Percentiles rank a stretch among this genome's conserved stretches.
phyloP scores from a whole-genome alignment of 73 alveolate genomes.

The Breviolum minutum region DNA sequence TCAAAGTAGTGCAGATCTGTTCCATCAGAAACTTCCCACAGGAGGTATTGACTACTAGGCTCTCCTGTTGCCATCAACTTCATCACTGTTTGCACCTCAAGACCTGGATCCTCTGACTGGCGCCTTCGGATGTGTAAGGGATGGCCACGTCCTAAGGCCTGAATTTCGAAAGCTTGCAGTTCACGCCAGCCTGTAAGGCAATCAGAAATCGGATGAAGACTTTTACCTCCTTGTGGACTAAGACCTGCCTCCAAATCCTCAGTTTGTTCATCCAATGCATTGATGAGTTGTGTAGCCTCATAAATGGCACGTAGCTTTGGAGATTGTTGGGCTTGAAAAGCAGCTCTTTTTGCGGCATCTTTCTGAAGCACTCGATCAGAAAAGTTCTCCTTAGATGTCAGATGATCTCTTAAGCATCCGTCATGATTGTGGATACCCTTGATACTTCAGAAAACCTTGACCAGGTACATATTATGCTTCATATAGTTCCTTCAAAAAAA shows the following conservation, averaged over 20 bases:
- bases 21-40: slow-evolving; percentile 25
- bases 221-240: neutral
- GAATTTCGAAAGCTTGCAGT: neutral
- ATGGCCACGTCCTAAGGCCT: neutral
- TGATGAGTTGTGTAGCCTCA: slow-evolving; percentile 41
- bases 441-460: too few species aligned
- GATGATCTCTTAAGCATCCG: neutral
- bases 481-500: too few species aligned
- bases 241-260: slow-evolving; percentile 44
- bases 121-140: neutral
- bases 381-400: slow-evolving; percentile 6
- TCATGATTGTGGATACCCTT: too few species aligned
- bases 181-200: slow-evolving; percentile 62
- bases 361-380: slow-evolving; percentile 16
- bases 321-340: slow-evolving; percentile 7
- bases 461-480: too few species aligned
- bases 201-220: neutral
- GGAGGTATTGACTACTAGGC: slow-evolving; percentile 44
- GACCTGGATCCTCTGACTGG: neutral
- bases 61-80: slow-evolving; percentile 49
- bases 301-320: slow-evolving; percentile 9
- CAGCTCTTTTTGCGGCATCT: neutral
- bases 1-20: slow-evolving; percentile 26
- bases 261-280: slow-evolving; percentile 16
- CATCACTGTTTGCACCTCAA: neutral